Base-by-base conservation (phyloP, 139 green algal genomes). In the Yamagishiella unicocca region DNA sequence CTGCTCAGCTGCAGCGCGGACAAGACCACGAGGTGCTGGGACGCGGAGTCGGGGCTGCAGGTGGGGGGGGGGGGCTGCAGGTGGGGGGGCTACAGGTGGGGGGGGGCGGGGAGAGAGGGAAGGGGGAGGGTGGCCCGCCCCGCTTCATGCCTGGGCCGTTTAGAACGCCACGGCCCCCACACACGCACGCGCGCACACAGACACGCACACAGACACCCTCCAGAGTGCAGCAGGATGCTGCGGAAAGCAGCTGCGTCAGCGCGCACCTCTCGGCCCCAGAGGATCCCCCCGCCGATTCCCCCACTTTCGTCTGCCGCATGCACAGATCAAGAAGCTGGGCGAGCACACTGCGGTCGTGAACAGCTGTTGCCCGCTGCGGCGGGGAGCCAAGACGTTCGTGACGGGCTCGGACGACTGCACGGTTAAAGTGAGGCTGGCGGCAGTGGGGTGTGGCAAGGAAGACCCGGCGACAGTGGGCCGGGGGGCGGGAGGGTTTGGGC, bases 291-390 rank as follows among this genome's bases (percentile, higher is more conserved):
- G 19, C 24, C 58, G 27, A 27, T 21, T 67, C 19, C 19, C 58
- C 6, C 9, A 9, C 19, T 31, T n/a, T 6, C 24, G 58, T 67
- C 19, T 33, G 22, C 19, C 58, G 29, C 24, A 29, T 70, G 37
- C 85, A 58, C 92, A 97, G 90, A 85, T 97, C 29, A 98, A 97
- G 84, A 98, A 97, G 92, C 93, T 97, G 88, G 86, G 83, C 19
- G 97, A 99, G 91, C 97, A 99, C 87, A 92, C 88, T 17, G 93
- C 90, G 35, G 96, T 98, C 35, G 97, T 99, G n/a, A 99, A 99
- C 94, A 94, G 89, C 68, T 97, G 93, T 88, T 95, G 91, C 81
- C 91, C 95, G 6, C 73, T 96, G 54, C 83, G 89, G 31, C 90
- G 94, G 3, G 97, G 97, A 1, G 88, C 95, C 2, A 96, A 94